Conservation (phyloP, 208 protist genomes). For the Balamuthia mandrillaris region DNA sequence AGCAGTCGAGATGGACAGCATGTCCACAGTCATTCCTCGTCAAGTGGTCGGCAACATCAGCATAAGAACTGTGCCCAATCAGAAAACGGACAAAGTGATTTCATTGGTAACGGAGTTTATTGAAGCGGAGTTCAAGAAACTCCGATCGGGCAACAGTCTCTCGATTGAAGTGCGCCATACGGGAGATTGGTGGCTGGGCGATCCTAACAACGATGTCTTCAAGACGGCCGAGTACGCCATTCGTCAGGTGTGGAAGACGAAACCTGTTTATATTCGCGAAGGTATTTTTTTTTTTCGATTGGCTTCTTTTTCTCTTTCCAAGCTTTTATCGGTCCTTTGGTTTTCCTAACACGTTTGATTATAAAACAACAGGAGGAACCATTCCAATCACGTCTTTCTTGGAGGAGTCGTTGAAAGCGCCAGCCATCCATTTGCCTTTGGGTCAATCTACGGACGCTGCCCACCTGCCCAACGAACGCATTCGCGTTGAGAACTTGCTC, state of each 20-base stretch:
- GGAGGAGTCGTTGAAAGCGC: slow-evolving; percentile 19
- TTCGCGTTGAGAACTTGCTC: slow-evolving; percentile 51
- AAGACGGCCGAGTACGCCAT: slow-evolving; percentile 5
- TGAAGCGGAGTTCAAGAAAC: background rate
- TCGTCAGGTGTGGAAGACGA: background rate
- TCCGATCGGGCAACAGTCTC: slow-evolving; percentile 18
- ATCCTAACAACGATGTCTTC: slow-evolving; percentile 11
- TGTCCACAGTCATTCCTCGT: too few species aligned
- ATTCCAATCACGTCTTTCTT: slow-evolving; percentile 35
- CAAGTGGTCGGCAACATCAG: background rate
- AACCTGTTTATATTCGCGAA: slow-evolving; percentile 26
- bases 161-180: background rate
- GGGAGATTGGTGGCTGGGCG: slow-evolving; percentile 44
- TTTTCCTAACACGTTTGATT: too few species aligned
- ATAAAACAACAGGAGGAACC: too few species aligned
- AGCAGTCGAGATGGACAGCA: too few species aligned
- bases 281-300: too few species aligned
- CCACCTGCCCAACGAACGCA: slow-evolving; percentile 53
- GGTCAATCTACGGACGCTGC: slow-evolving; percentile 36
- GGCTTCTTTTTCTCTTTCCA: too few species aligned
- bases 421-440: slow-evolving; percentile 29
- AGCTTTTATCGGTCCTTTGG: too few species aligned
- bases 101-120: background rate
- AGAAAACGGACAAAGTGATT: background rate
- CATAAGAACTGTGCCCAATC: slow-evolving; percentile 37